A percentile compares a stretch with the other conserved stretches of the same genome.
These are phyloP conservation scores for Tuber aestivum DNA, from an alignment of 495 filamentous ascomycete genomes.

Conservation along the genomic window DNA sequence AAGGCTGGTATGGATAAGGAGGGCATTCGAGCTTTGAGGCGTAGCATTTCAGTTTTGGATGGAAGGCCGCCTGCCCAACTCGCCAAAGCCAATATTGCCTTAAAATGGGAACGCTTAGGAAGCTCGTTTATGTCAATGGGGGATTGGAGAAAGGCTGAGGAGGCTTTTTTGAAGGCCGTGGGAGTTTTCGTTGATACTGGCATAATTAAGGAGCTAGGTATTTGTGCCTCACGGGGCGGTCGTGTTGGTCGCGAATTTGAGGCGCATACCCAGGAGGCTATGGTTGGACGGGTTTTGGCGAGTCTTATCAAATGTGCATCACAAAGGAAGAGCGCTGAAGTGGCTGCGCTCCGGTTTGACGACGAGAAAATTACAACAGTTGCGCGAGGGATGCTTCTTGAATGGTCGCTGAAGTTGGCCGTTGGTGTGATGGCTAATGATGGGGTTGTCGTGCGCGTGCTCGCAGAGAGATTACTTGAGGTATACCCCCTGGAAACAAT, in stretches of 20 bases:
- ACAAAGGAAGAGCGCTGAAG: conserved; percentile 30
- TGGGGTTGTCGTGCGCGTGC: conserved; percentile 27
- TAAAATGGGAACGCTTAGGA: conserved; percentile 37
- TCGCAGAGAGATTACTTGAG: conserved; percentile 38
- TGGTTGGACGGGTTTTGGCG: conserved; percentile 32
- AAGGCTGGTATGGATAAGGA: conserved; percentile 34
- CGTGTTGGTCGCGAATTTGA: conserved; percentile 20
- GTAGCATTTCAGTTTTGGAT: conserved; percentile 25
- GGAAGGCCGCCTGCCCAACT: conserved; percentile 30
- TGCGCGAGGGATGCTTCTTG: conserved; percentile 33
- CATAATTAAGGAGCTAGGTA: conserved; percentile 29
- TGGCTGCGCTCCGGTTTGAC: conserved; percentile 35
- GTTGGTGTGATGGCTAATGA: conserved; percentile 34
- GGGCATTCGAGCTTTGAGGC: conserved; percentile 29
- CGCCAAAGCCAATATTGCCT: conserved; percentile 21
- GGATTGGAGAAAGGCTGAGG: conserved; percentile 35
- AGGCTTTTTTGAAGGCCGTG: conserved; percentile 31
- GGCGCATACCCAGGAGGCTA: conserved; percentile 23
- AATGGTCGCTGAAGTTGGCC: conserved; percentile 37
- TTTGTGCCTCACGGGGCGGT: conserved; percentile 23
- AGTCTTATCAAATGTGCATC: conserved; percentile 38
- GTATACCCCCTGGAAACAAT: conserved; percentile 37
- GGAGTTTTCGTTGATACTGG: conserved; percentile 29
- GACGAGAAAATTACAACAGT: conserved; percentile 26
- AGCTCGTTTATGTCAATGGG: conserved; percentile 27